A percentile compares a stretch with the other conserved stretches of the same genome.
Evolutionary conservation across 768 basidiomycete genomes (phyloP).

Genomic region (Kwoniella shandongensis): DNA sequence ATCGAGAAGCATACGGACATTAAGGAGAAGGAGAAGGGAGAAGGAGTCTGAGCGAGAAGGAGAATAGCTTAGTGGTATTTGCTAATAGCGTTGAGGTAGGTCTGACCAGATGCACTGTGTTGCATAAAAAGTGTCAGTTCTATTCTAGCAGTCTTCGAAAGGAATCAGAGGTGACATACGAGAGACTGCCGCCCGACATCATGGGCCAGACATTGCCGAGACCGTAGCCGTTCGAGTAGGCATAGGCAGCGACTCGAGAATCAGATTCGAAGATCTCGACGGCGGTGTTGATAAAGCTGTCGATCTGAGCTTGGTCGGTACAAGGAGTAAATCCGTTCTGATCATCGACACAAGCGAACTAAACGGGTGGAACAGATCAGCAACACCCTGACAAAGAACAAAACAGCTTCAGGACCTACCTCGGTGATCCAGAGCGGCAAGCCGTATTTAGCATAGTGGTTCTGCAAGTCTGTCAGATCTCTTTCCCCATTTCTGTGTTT

Average conservation of each 20-base stretch:
- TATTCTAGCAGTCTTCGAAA: not conserved
- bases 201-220: slow-evolving; percentile 45
- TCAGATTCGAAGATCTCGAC: slow-evolving; percentile 47
- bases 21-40: too few relatives aligned
- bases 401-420: slow-evolving; percentile 1
- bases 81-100: slow-evolving; percentile 46
- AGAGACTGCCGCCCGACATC: slow-evolving; percentile 27
- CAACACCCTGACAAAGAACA: not conserved
- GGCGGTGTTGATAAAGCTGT: slow-evolving; percentile 42
- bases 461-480: slow-evolving; percentile 17
- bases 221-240: slow-evolving; percentile 44
- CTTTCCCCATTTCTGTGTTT: not conserved
- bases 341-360: slow-evolving; percentile 45
- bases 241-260: slow-evolving; percentile 41
- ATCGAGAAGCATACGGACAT: too few relatives aligned
- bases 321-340: slow-evolving; percentile 38
- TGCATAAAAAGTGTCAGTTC: not conserved
- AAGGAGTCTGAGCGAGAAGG: too few relatives aligned
- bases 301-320: slow-evolving; percentile 46
- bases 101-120: slow-evolving; percentile 15
- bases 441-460: slow-evolving; percentile 43
- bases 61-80: too few relatives aligned
- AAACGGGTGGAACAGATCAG: not conserved
- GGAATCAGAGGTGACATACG: slow-evolving; percentile 17
- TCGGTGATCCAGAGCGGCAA: slow-evolving; percentile 36